Base-by-base conservation (phyloP, 306 rosid genomes). In the Acmispon strigosus region DNA sequence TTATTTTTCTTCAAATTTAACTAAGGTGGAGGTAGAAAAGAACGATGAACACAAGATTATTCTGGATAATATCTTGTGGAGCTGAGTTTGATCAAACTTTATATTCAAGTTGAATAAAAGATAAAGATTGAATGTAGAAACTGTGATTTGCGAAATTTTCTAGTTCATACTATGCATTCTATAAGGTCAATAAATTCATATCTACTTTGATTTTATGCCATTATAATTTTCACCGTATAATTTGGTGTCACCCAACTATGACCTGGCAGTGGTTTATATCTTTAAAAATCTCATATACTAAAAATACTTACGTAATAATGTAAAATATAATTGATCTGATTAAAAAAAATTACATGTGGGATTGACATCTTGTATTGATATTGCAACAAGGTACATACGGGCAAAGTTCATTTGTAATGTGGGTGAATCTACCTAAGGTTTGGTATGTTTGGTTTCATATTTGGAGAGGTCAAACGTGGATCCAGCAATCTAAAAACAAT, bases 201-300 rank as follows among this genome's bases (percentile, higher is more conserved):
- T 37, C 22, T 53, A 11, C 52, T 8, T 51, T 32, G 10, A 9
- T 27, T 19, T 69, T 53, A 12, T 68, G 32, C 44, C 57, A 70
- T 56, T 16, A 56, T 70, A n/a, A 39, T 39, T 9, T 7, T 22
- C 54, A 12, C 65, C 65, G 75, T 1, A 8, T 44, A 14, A 55
- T 70, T 55, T 42, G 65, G 55, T 41, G 75, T 27, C 11, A 19
- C 43, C 64, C 24, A 55, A 43, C 56, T 42, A 56, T 70, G 75
- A 70, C 32, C 75, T 42, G 75, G 75, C 27, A 10, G 56, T 55
- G 27, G 34, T 55, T 54, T 10, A 52, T 39, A 52, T 53, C 36
- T 51, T 51, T 51, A 7, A 34, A 64, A 51, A 19, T 51, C n/a
- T 52, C 50, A 34, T 16, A 44, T 22, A 9, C 3, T 66, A 29